Evolutionary conservation across 768 basidiomycete genomes (phyloP), one percentile per base, ranked within the genome.

Genomic region (Macrolepiota dolichaula): DNA sequence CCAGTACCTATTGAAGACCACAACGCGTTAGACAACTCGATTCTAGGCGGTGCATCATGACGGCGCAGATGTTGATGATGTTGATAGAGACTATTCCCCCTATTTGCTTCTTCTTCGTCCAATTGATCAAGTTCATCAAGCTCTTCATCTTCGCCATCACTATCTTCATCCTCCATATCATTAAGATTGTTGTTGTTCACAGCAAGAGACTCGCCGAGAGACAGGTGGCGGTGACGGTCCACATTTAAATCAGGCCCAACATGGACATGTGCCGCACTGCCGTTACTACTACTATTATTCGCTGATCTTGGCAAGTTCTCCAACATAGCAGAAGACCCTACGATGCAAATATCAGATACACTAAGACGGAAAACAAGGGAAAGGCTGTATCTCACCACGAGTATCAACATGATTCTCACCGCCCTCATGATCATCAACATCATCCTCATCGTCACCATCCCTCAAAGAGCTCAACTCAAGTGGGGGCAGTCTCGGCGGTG

Each of bases 401-500:
- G 22, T 24, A 27, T 19, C 7, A 24, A 44, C 25, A 32, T 32
- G 29, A 32, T 32, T 7, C 29, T 32, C 42, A 25, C 29, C 44
- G 5, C 27, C 10, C 44, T 9, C 25, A 22, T 22, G 35, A 22
- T n/a, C n/a, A n/a, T n/a, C 36, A 32, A 42, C 37, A 27, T 47
- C 55, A 19, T 46, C 55, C 10, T 32, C 55, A 6, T 47, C 42
- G 19, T 57, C 55, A 27, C 22, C 44, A 46, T 57, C 32, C 19
- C 22, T n/a, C 44, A 36, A 29, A 24, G 51, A 36, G 46, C 59
- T 60, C 51, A 60, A 46, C 42, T 53, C 51, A 12, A 60, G 40
- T 15, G 59, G 59, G n/a, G 59, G 59, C n/a, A 60, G 36, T 29
- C 59, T 60, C 51, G 59, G 59, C 3, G 59, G 59, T 40, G 59